Base-by-base conservation (phyloP, 192 early-diverging fungal species). In the Rhizoclosmatium globosum region DNA sequence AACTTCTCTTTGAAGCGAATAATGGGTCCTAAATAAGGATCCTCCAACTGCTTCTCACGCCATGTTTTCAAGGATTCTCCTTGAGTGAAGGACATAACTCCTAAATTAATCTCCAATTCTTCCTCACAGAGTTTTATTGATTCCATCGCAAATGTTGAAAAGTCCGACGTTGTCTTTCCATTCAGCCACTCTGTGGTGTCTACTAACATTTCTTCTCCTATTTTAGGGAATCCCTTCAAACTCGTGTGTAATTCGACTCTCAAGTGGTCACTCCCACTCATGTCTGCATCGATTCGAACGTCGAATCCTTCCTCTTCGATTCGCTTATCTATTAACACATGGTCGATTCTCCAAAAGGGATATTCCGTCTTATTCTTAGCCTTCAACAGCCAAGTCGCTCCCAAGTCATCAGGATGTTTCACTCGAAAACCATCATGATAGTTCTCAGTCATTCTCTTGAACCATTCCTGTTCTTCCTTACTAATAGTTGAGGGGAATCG, bases 351-450 rank as follows among this genome's bases (percentile, higher is more conserved):
- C 13, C 41, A 69, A 11, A 46, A 47, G 11, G 68, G 68, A 1
- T 56, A 56, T n/a, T 56, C 53, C 44, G 4, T 44, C 17, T 23
- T 9, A 13, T n/a, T 9, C 6, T 44, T 15, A 9, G 31, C 11
- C 46, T 19, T 38, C 11, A n/a, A 15, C 13, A 15, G 31, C 68
- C 68, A 69, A 9, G 68, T 69, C 17, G n/a, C 21, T 4, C 68
- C 68, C n/a, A 44, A 17, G 13, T 39, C 46, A 19, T 69, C 41
- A 13, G 68, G 68, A 44, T 69, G 38, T 45, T 47, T 69, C 13
- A n/a, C 11, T 7, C 68, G 31, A 23, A 69, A 69, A 9, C 42
- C 68, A 17, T 69, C 68, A 69, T 47, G 46, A 44, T 45, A 69
- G 53, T 56, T 56, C 11, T 56, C 53, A 9, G 53, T 44, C 68